A percentile compares a stretch with the other conserved stretches of the same genome.
These are phyloP conservation scores for Gleditsia sinensis DNA, from an alignment of 306 rosid species.

Conservation along the genomic window DNA sequence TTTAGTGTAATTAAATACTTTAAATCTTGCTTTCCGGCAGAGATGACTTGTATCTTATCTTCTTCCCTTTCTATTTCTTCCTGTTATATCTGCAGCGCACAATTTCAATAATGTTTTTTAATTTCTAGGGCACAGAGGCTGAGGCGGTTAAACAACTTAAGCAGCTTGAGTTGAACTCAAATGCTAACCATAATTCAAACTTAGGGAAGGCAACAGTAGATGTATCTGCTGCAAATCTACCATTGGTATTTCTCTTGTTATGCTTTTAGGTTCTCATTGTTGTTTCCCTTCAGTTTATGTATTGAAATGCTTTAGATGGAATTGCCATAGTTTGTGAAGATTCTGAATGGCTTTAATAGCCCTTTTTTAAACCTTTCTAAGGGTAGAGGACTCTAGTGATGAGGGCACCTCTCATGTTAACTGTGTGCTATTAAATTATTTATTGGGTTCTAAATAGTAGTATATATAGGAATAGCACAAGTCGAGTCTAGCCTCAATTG, in stretches of 20 bases:
- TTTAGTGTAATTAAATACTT: conserved; percentile 22
- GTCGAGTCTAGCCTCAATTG: conserved; percentile 26
- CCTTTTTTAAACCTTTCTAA: not conserved
- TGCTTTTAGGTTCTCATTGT: conserved; percentile 31
- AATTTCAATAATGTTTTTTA: conserved; percentile 32
- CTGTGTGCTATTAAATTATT: not conserved
- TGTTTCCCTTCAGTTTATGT: conserved; percentile 29
- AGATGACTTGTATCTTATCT: conserved; percentile 23
- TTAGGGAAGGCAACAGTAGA: conserved; percentile 71
- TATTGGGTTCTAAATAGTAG: conserved; percentile 7
- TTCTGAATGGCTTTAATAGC: conserved; percentile 10
- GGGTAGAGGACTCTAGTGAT: conserved; percentile 12
- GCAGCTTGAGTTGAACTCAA: conserved; percentile 68
- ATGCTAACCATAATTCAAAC: conserved; percentile 55
- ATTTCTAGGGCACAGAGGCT: conserved; percentile 73
- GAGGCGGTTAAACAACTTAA: conserved; percentile 77
- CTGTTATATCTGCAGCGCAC: conserved; percentile 3
- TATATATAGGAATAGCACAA: conserved; percentile 23
- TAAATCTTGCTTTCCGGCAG: conserved; percentile 37
- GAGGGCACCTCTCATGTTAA: not conserved
- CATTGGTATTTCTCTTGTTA: conserved; percentile 58
- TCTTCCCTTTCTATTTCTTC: conserved; percentile 10
- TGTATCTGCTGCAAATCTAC: conserved; percentile 57
- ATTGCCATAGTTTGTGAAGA: not conserved
- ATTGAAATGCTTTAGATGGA: conserved; percentile 24